Base-by-base conservation (phyloP, 768 basidiomycete species). In the Boletus rufocinnamomeus region DNA sequence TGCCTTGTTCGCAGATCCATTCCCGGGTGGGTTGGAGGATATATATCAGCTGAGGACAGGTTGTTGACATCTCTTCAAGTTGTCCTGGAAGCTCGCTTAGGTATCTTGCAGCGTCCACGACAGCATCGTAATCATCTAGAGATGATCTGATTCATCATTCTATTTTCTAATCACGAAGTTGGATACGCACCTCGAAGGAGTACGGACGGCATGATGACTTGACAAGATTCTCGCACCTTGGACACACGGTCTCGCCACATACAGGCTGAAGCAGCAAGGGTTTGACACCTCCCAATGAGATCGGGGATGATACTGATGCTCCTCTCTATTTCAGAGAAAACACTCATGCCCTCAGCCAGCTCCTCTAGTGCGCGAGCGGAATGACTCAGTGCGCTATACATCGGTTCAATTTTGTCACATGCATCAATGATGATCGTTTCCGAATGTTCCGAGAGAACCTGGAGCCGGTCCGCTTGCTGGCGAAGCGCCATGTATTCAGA, bases 361-460 rank as follows among this genome's bases (percentile, higher is more conserved):
- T 82, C 81, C 11, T 74, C 69, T 30, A 81, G 61, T 14, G 78
- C 73, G 50, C 72, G 70, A 11, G 56, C 32, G 40, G 59, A 62
- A 27, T 56, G 52, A 23, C 49, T 25, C 17, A 73, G 40, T 3
- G 72, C 64, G 19, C 59, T 30, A 38, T 53, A 44, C 52, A 74
- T 61, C 4, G 63, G 53, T 52, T 62, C 60, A 1, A 73, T 48
- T 23, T 61, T 25, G 43, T 59, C 47, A 47, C 30, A 35, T 32
- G 21, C 35, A 14, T 68, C 63, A n/a, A 71, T 52, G 3, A 37
- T 23, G 52, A 70, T 54, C n/a, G 69, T 63, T 41, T 68, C 62
- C 0, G 63, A 25, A 38, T 63, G 53, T 28, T 64, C 66, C 3
- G 59, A 63, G 19, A 74, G 63, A 14, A 47, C 38, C 19, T 55